Conservation (phyloP, 345 rosid species). For the Camelina hispida region DNA sequence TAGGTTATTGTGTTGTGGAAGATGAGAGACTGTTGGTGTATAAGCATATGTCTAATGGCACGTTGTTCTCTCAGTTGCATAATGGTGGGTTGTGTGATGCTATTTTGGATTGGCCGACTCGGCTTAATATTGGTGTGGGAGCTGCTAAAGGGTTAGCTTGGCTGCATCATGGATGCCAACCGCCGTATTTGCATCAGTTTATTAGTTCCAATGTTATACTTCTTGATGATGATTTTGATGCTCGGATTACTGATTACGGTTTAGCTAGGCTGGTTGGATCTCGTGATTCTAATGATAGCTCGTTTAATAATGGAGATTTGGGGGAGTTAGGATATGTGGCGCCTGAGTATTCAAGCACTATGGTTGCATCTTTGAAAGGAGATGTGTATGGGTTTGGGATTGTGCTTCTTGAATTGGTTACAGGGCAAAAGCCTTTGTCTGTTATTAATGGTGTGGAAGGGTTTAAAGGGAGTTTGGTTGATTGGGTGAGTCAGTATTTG, state of each 20-base stretch:
- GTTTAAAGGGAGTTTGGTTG: constrained; percentile 46
- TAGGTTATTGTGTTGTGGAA: constrained; percentile 64
- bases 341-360: constrained; percentile 46
- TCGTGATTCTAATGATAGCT: constrained; percentile 50
- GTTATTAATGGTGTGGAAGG: constrained; percentile 40
- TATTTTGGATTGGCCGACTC: constrained; percentile 57
- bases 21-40: constrained; percentile 65
- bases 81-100: constrained; percentile 39
- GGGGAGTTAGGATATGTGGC: constrained; percentile 49
- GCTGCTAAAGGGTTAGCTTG: constrained; percentile 72
- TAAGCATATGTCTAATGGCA: constrained; percentile 62
- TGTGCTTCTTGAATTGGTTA: constrained; percentile 48
- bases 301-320: constrained; percentile 44
- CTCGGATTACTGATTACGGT: constrained; percentile 62
- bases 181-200: constrained; percentile 58
- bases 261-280: constrained; percentile 56
- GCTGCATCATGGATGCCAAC: constrained; percentile 73
- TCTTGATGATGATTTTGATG: constrained; percentile 68
- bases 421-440: constrained; percentile 45
- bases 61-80: constrained; percentile 58
- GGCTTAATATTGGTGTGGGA: constrained; percentile 62
- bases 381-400: constrained; percentile 50
- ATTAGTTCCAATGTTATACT: constrained; percentile 64
- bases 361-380: constrained; percentile 47
- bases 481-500: constrained; percentile 45